These are phyloP conservation scores for Seminavis robusta DNA, from an alignment of 108 stramenopile genomes.

Conservation along the genomic window DNA sequence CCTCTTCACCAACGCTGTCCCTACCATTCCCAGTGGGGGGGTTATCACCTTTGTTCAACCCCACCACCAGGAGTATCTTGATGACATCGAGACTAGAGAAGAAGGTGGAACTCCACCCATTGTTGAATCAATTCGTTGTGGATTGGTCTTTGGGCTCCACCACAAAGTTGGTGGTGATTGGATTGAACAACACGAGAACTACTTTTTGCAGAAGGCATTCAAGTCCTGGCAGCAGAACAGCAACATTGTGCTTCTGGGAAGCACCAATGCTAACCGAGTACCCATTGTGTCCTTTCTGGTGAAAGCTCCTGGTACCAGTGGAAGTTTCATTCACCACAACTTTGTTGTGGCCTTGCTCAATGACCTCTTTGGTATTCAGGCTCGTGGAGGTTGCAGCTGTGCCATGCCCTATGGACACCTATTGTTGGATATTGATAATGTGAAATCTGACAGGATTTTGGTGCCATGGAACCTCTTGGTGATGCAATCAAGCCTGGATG, in stretches of 20 bases:
- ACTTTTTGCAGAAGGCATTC: neutral
- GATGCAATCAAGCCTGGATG: neutral
- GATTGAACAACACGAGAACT: neutral
- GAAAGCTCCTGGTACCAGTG: slow-evolving; percentile 12
- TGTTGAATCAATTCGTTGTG: slow-evolving; percentile 39
- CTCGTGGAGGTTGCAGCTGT: slow-evolving; percentile 45
- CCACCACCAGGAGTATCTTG: neutral
- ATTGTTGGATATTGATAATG: slow-evolving; percentile 3
- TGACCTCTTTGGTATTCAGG: slow-evolving; percentile 74
- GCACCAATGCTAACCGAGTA: slow-evolving; percentile 3
- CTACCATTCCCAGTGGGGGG: slow-evolving; percentile 39
- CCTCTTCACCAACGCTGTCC: slow-evolving; percentile 7
- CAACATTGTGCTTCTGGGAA: neutral
- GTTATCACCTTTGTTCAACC: slow-evolving; percentile 23
- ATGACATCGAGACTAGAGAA: slow-evolving; percentile 35
- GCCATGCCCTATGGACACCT: slow-evolving; percentile 35
- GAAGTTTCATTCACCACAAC: slow-evolving; percentile 61
- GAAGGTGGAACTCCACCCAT: slow-evolving; percentile 69
- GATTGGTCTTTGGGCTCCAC: slow-evolving; percentile 46
- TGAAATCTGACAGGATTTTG: neutral
- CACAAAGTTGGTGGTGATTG: neutral
- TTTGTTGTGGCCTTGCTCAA: slow-evolving; percentile 66
- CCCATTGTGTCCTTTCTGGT: slow-evolving; percentile 66
- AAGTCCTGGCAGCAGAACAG: neutral
- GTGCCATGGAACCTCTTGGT: neutral